Conservation (phyloP, 495 filamentous ascomycete genomes). For the Thozetella sp. region DNA sequence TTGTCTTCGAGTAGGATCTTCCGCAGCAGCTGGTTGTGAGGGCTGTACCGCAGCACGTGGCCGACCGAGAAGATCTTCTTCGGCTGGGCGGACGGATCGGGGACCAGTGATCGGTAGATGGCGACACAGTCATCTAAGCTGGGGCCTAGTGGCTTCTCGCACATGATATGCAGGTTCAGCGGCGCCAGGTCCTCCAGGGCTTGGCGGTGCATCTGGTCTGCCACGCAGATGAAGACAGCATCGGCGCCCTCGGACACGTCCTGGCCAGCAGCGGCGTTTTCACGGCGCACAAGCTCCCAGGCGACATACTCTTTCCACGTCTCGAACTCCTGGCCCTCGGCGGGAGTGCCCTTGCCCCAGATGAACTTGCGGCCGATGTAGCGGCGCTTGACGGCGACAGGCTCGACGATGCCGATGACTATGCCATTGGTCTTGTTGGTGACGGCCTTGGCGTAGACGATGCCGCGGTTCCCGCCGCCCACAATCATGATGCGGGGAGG, state of each 20-base stretch:
- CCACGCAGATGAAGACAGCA: conserved; percentile 1
- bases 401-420: not conserved
- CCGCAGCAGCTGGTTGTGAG: not conserved
- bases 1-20: not conserved
- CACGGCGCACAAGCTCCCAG: not conserved
- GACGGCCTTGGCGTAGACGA: not conserved
- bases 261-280: not conserved
- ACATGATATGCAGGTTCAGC: conserved; percentile 1
- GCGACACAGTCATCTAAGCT: not conserved
- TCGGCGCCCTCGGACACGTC: not conserved
- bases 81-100: not conserved
- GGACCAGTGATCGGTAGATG: not conserved
- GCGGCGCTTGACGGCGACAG: conserved; percentile 1
- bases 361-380: conserved; percentile 3
- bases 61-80: conserved; percentile 1
- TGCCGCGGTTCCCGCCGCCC: not conserved
- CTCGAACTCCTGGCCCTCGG: not conserved
- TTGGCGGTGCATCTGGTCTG: not conserved
- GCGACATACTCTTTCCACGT: not conserved
- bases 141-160: not conserved
- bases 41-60: not conserved
- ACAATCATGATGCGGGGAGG: not conserved
- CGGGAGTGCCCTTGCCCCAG: not conserved
- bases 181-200: not conserved
- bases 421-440: conserved; percentile 2